Conservation (phyloP, 2,329 filamentous ascomycete genomes). For the Exophiala phaeomuriformis region DNA sequence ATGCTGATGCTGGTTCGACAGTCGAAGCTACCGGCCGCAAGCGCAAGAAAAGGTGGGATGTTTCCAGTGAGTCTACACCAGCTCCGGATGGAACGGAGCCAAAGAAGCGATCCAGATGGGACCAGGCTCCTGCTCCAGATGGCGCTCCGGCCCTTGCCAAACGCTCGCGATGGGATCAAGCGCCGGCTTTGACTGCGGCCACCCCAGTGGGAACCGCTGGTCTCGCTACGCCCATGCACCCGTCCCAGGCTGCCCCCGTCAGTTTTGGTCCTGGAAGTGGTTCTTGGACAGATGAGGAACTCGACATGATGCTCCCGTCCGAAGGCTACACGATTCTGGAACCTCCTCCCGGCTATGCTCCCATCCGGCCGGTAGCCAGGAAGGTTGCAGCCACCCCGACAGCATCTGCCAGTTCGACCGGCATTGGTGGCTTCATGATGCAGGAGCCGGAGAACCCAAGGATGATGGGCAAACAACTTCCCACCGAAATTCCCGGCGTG, state of each 20-base stretch:
- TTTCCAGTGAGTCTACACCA: constrained; percentile 53
- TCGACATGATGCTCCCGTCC: constrained; percentile 81
- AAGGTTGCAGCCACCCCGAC: constrained; percentile 67
- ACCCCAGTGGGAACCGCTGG: constrained; percentile 67
- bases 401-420: constrained; percentile 52
- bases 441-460: constrained; percentile 84
- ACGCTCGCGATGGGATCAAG: constrained; percentile 87
- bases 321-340: constrained; percentile 90
- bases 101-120: constrained; percentile 83
- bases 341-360: constrained; percentile 85
- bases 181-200: constrained; percentile 58
- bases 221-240: constrained; percentile 68
- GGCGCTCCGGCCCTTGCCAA: constrained; percentile 58
- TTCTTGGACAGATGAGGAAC: constrained; percentile 72
- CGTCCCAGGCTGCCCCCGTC: constrained; percentile 45
- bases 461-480: constrained; percentile 78
- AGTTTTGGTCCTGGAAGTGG: constrained; percentile 78
- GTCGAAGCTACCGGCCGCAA: constrained; percentile 61
- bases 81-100: constrained; percentile 47
- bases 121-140: constrained; percentile 63
- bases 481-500: constrained; percentile 91
- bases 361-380: constrained; percentile 67
- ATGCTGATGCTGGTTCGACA: constrained; percentile 61
- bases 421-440: constrained; percentile 83
- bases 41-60: constrained; percentile 94